These are phyloP conservation scores for Lodderomyces orthopsilosis DNA, from an alignment of 1,139 yeast species.

Conservation along the genomic window DNA sequence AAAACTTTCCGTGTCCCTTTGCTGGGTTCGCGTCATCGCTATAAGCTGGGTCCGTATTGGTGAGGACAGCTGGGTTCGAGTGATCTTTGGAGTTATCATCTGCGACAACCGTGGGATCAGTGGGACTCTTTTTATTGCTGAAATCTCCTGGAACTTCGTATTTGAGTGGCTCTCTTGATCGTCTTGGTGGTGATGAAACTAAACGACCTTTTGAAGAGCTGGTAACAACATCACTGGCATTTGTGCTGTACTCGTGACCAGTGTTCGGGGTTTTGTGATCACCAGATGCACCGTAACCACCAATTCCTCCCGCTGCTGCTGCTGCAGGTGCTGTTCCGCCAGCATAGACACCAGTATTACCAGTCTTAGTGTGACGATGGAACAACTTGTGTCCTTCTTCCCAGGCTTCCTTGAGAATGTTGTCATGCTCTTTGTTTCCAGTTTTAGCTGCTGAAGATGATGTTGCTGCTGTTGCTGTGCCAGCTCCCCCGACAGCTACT, in stretches of 20 bases:
- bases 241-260: constrained; percentile 4
- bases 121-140: constrained; percentile 31
- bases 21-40: constrained; percentile 27
- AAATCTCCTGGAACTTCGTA: constrained; percentile 32
- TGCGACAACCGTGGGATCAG: constrained; percentile 22
- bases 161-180: constrained; percentile 28
- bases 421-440: constrained; percentile 6
- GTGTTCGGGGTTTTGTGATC: constrained; percentile 3
- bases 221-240: constrained; percentile 13
- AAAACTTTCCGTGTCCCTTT: constrained; percentile 33
- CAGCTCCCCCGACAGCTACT: background rate
- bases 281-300: constrained; percentile 8
- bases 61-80: constrained; percentile 6
- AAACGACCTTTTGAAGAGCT: constrained; percentile 30
- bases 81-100: constrained; percentile 10
- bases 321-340: constrained; percentile 3
- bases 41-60: constrained; percentile 26
- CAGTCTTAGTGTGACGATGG: constrained; percentile 9
- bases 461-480: background rate
- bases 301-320: constrained; percentile 7
- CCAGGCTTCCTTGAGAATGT: constrained; percentile 10
- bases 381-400: constrained; percentile 11
- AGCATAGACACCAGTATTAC: constrained; percentile 4
- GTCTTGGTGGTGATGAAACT: constrained; percentile 30
- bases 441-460: constrained; percentile 1